phyloP scores from a whole-genome alignment of 1,139 yeast species.

The Scheffersomyces parashehatae region DNA sequence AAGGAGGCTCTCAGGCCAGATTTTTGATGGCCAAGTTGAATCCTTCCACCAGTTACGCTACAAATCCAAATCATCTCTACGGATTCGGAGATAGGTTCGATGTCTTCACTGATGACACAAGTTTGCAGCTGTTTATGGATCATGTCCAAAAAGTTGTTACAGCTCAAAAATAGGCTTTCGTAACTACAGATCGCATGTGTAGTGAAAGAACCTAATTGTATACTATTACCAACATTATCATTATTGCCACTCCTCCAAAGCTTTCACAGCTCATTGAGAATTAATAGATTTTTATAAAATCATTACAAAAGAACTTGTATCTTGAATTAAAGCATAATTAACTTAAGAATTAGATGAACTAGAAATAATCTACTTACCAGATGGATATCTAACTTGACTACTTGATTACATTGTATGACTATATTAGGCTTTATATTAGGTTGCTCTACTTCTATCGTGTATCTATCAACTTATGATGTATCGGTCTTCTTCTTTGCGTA shows the following conservation, averaged over 20 bases:
- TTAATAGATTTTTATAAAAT: neutral
- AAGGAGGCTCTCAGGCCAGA: conserved; percentile 78
- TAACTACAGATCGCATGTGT: too few relatives aligned
- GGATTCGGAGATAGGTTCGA: conserved; percentile 28
- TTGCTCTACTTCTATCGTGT: neutral
- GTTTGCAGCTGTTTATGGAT: conserved; percentile 68
- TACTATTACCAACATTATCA: neutral
- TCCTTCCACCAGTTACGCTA: conserved; percentile 65
- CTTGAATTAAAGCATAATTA: neutral
- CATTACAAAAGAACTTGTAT: neutral
- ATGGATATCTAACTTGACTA: too few relatives aligned
- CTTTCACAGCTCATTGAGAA: neutral
- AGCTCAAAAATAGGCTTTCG: conserved; percentile 13
- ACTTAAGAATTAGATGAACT: too few relatives aligned
- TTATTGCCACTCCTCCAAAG: too few relatives aligned
- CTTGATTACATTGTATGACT: too few relatives aligned
- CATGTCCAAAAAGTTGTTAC: conserved; percentile 46
- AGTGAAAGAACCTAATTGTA: neutral
- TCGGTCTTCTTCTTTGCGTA: conserved; percentile 21
- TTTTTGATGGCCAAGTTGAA: conserved; percentile 73
- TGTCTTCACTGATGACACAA: conserved; percentile 69
- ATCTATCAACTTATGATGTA: too few relatives aligned
- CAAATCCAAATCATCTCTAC: conserved; percentile 36
- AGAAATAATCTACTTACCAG: too few relatives aligned
- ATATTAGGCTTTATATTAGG: neutral